Evolutionary conservation across 176 grass and related monocot species (phyloP).

Genomic region (Lolium rigidum): DNA sequence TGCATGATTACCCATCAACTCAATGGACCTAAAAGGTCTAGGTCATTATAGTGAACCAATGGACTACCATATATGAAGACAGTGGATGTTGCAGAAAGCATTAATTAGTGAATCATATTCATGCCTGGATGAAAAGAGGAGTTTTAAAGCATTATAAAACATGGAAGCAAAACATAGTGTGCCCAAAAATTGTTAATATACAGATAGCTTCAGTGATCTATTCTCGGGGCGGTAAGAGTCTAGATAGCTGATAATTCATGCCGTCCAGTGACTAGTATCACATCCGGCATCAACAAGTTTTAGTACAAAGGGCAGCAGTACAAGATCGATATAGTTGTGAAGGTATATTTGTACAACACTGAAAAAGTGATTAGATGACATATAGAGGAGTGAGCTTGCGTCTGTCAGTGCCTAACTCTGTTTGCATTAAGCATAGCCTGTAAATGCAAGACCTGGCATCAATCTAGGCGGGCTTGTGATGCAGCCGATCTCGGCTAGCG

Average conservation of each 20-base stretch:
- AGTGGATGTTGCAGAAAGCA: background rate
- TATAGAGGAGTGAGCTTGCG: background rate
- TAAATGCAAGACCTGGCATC: background rate
- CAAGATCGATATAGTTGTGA: background rate
- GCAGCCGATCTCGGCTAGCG: too few relatives aligned
- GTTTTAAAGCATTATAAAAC: background rate
- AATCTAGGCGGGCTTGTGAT: background rate
- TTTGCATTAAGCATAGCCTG: background rate
- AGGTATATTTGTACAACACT: background rate
- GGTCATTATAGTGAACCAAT: background rate
- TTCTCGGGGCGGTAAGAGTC: background rate
- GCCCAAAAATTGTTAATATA: background rate
- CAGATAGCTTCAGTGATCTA: background rate
- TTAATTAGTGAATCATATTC: too few relatives aligned
- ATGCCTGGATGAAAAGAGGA: background rate
- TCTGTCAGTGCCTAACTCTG: background rate
- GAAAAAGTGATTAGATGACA: background rate
- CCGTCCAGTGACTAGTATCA: background rate
- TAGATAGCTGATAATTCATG: background rate
- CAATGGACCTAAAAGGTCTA: background rate
- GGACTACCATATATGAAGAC: background rate
- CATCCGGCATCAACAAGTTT: background rate
- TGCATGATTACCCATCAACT: background rate
- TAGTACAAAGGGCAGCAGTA: background rate
- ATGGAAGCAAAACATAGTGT: background rate